Percentiles rank a stretch among this genome's conserved stretches.
phyloP scores from a whole-genome alignment of 2,329 filamentous ascomycete genomes.

The Epichloe gansuensis region DNA sequence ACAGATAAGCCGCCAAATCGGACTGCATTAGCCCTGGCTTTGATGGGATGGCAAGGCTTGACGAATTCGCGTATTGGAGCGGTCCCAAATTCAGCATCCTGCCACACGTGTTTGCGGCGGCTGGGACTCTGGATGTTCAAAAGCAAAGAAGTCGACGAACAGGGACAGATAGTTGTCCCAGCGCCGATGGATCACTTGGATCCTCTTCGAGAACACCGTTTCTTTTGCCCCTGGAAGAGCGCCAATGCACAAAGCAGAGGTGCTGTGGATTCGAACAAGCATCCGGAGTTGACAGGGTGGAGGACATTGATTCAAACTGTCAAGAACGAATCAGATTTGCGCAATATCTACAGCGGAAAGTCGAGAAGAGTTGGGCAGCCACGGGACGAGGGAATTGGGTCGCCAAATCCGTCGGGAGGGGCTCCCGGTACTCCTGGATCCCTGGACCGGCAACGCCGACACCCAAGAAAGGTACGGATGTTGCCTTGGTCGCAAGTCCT shows the following conservation, averaged over 20 bases:
- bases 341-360: constrained; percentile 23
- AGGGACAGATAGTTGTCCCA: constrained; percentile 40
- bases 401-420: neutral
- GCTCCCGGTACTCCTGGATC: constrained; percentile 6
- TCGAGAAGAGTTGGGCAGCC: constrained; percentile 13
- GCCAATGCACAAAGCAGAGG: constrained; percentile 42
- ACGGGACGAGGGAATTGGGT: neutral
- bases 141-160: constrained; percentile 52
- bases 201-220: constrained; percentile 60
- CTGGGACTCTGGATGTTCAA: constrained; percentile 92
- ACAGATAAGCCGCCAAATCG: constrained; percentile 33
- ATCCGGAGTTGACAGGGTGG: constrained; percentile 38
- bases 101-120: constrained; percentile 75
- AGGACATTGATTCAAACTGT: constrained; percentile 40
- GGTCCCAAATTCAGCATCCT: constrained; percentile 63
- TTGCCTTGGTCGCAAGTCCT: constrained; percentile 6
- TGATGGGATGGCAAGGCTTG: constrained; percentile 67
- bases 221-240: constrained; percentile 75
- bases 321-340: constrained; percentile 45
- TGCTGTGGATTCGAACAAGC: constrained; percentile 21
- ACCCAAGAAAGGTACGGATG: neutral
- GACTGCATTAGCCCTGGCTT: constrained; percentile 54
- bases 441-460: constrained; percentile 9
- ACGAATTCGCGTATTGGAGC: constrained; percentile 41
- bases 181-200: constrained; percentile 57